phyloP scores from a whole-genome alignment of 2,329 filamentous ascomycete genomes.

The Calonectria ilicicola region DNA sequence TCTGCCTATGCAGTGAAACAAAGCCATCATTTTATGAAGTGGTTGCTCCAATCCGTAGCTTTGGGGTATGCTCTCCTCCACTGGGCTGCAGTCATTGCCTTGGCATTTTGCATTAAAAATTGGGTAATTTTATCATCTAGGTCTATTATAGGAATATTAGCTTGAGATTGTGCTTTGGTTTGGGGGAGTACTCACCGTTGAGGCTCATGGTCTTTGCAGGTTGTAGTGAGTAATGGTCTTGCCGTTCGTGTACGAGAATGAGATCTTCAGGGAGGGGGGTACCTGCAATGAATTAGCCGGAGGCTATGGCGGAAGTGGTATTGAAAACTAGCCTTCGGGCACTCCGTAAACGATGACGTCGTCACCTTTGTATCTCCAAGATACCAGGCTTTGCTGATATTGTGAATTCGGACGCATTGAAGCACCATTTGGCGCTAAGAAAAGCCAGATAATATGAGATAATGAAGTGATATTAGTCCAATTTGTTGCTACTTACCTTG shows the following conservation, averaged over 20 bases:
- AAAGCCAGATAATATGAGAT: not conserved
- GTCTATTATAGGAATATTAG: constrained; percentile 11
- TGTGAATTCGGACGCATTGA: constrained; percentile 34
- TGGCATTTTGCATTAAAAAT: constrained; percentile 18
- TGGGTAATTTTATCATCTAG: constrained; percentile 22
- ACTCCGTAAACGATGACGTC: constrained; percentile 30
- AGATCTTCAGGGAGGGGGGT: constrained; percentile 33
- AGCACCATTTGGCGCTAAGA: constrained; percentile 36
- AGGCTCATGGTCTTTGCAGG: constrained; percentile 29
- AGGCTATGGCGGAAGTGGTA: not conserved
- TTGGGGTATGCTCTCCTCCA: constrained; percentile 24
- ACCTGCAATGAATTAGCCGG: constrained; percentile 14
- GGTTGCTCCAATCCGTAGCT: not conserved
- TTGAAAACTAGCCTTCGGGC: constrained; percentile 17
- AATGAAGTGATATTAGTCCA: not conserved
- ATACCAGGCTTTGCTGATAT: constrained; percentile 33
- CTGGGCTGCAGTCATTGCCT: constrained; percentile 12
- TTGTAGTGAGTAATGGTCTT: constrained; percentile 39
- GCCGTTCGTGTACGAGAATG: constrained; percentile 36
- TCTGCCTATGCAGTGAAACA: not conserved
- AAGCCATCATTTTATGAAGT: not conserved
- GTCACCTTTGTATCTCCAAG: constrained; percentile 22
- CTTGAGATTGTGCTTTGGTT: not conserved
- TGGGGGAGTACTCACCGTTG: not conserved
- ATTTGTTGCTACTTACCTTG: not conserved